Evolutionary conservation across 176 grass and related monocot genomes (phyloP), one percentile per base, ranked within the genome.

Genomic region (Raddia guianensis): DNA sequence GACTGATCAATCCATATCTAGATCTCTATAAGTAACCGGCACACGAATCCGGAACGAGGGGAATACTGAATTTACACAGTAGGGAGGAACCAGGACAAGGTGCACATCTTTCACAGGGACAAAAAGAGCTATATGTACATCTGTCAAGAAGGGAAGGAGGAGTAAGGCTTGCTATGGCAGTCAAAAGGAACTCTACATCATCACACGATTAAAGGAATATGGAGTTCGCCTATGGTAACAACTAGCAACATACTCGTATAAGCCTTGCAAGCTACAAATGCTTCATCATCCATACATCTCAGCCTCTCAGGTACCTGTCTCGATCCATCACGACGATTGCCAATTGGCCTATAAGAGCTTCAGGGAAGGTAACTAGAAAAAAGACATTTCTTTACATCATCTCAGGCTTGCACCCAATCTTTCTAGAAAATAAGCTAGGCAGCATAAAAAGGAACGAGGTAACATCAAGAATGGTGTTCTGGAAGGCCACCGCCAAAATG

Each of bases 361-460:
- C 66, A 78, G 47, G 61, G 42, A 4, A 7, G 59, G 2, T 49
- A 37, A 63, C 59, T 59, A 35, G 6, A 27, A 4, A 86, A 81
- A 12, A 3, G 80, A 76, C 18, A 48, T 66, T 76, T 50, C 45
- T 81, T 74, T 61, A 53, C 59, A 81, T 72, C 21, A 81, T 37
- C 13, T 69, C 72, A 80, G 54, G 42, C 15, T 66, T 37, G 61
- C 9, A 52, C 69, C 14, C 20, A 62, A 70, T 65, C 75, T 86
- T 87, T 81, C 55, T 12, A 77, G 63, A 52, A 74, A 92, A 84
- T 21, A 78, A 77, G 80, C 70, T 42, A 27, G 21, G 47, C 47
- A 70, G 21, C 65, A 44, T 7, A 14, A 76, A 48, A 82, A 80
- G 6, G 16, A 46, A 57, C 16, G 2, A 34, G 27, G n/a, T 75